Percentiles rank a stretch among this genome's conserved stretches.
Conservation (phyloP, 2,329 filamentous ascomycete species). For the Venturia aucupariae region DNA sequence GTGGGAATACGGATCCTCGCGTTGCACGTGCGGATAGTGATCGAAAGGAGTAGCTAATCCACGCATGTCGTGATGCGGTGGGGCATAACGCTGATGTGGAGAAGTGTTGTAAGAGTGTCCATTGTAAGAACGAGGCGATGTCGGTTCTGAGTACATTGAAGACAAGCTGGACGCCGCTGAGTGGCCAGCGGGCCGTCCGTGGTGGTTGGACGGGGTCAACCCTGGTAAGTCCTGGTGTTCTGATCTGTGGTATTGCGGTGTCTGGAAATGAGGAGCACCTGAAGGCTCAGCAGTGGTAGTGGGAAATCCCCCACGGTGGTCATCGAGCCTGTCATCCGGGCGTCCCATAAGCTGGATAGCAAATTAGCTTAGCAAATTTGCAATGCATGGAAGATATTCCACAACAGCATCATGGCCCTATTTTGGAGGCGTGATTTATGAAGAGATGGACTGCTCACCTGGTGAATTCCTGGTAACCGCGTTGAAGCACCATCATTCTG, state of each 20-base stretch:
- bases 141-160: conserved; percentile 5
- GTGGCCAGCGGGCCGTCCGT: background rate
- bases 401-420: background rate
- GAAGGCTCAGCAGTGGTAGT: background rate
- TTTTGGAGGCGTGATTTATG: background rate
- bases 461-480: background rate
- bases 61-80: background rate
- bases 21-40: background rate
- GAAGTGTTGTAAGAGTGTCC: background rate
- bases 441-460: background rate
- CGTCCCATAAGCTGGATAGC: background rate
- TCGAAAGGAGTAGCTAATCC: background rate
- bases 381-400: background rate
- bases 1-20: background rate
- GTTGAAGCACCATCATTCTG: background rate
- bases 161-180: conserved; percentile 9
- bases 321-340: too few relatives aligned
- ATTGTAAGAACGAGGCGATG: conserved; percentile 3
- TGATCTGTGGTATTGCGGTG: background rate
- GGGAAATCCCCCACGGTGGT: too few relatives aligned
- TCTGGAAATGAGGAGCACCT: background rate
- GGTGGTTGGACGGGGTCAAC: background rate
- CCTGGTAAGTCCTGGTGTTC: background rate
- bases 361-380: background rate
- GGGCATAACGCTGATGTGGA: background rate